phyloP scores from a whole-genome alignment of 2,329 filamentous ascomycete species.

The Aspergillus versicolor region DNA sequence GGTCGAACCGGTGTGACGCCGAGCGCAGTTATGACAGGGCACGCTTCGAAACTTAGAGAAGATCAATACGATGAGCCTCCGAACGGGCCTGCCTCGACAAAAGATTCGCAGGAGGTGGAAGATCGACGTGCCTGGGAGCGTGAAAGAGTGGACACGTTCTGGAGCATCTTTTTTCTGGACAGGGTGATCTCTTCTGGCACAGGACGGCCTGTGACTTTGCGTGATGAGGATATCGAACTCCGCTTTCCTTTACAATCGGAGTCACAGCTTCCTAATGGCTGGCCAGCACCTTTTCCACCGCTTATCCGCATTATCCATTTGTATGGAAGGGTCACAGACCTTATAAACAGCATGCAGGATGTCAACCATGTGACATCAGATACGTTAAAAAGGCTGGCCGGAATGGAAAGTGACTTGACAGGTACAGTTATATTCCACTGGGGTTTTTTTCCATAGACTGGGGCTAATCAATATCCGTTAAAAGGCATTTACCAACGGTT shows the following conservation, averaged over 20 bases:
- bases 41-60: slow-evolving; percentile 44
- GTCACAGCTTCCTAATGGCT: slow-evolving; percentile 56
- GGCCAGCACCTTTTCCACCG: slow-evolving; percentile 76
- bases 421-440: slow-evolving; percentile 39
- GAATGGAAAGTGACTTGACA: slow-evolving; percentile 80
- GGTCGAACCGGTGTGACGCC: slow-evolving; percentile 57
- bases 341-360: slow-evolving; percentile 77
- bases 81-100: slow-evolving; percentile 23
- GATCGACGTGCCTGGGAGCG: slow-evolving; percentile 67
- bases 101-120: slow-evolving; percentile 48
- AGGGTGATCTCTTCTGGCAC: slow-evolving; percentile 85
- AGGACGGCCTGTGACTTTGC: slow-evolving; percentile 77
- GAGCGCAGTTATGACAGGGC: slow-evolving; percentile 51
- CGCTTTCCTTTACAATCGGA: slow-evolving; percentile 62
- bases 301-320: slow-evolving; percentile 82
- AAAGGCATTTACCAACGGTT: slow-evolving; percentile 67
- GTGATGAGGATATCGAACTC: slow-evolving; percentile 82
- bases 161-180: slow-evolving; percentile 86
- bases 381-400: slow-evolving; percentile 67
- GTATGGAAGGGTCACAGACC: slow-evolving; percentile 79
- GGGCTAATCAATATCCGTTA: slow-evolving; percentile 1
- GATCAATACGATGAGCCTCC: slow-evolving; percentile 47
- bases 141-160: slow-evolving; percentile 83
- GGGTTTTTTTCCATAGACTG: not conserved
- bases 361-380: slow-evolving; percentile 72